A percentile compares a stretch with the other conserved stretches of the same genome.
phyloP scores from a whole-genome alignment of 495 filamentous ascomycete genomes.

The Xylaria curta region DNA sequence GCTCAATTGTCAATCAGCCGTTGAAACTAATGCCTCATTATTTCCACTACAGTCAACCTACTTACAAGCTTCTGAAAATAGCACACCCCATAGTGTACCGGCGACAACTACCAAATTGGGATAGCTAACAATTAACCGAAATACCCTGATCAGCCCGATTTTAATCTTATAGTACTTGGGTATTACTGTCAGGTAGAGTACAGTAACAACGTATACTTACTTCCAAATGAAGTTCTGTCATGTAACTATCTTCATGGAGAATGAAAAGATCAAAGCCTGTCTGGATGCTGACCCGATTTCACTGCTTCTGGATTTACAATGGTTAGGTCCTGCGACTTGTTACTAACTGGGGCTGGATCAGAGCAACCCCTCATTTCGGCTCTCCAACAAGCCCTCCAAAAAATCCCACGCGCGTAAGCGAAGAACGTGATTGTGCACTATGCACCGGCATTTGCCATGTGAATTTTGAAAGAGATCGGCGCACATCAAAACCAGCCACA shows the following conservation, averaged over 20 bases:
- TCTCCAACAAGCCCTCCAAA: constrained; percentile 5
- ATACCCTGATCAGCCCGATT: constrained; percentile 21
- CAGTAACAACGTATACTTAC: constrained; percentile 1
- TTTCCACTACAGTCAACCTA: not conserved
- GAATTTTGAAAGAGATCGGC: constrained; percentile 10
- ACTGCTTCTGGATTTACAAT: not conserved
- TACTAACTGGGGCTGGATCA: constrained; percentile 1
- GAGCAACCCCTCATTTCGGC: constrained; percentile 22
- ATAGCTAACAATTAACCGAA: constrained; percentile 18
- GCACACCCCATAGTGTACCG: constrained; percentile 6
- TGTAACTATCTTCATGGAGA: not conserved
- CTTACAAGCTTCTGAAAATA: constrained; percentile 14
- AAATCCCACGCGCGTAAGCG: constrained; percentile 5
- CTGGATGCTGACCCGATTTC: not conserved
- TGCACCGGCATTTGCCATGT: constrained; percentile 22
- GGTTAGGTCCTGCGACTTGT: not conserved
- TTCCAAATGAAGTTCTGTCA: not conserved
- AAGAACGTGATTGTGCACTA: not conserved
- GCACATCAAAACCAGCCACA: constrained; percentile 14
- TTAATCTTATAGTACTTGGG: constrained; percentile 7
- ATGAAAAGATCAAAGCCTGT: not conserved
- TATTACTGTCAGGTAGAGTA: not conserved
- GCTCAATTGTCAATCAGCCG: constrained; percentile 15
- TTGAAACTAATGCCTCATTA: constrained; percentile 12
- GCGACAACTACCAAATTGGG: not conserved